Evolutionary conservation across 257 asterid species (phyloP).

Genomic region (Solanum pinnatisectum): DNA sequence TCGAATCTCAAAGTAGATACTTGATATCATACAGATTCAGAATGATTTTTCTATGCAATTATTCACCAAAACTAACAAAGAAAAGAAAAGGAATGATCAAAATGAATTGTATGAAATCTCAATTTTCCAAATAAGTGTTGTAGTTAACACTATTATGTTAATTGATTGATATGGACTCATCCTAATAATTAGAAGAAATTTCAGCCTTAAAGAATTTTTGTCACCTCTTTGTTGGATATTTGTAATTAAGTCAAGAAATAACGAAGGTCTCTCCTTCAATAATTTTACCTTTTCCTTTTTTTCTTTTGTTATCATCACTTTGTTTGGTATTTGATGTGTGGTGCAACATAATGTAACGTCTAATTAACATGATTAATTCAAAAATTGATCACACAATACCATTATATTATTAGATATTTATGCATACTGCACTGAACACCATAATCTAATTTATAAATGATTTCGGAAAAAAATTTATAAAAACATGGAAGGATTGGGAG

Average conservation of each 20-base stretch:
- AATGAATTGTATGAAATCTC: not conserved
- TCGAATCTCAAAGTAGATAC: too few species aligned
- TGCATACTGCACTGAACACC: not conserved
- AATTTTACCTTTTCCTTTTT: not conserved
- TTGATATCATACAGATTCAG: too few species aligned
- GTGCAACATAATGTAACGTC: not conserved
- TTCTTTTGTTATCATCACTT: not conserved
- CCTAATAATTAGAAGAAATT: not conserved
- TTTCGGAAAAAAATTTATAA: not conserved
- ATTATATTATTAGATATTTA: not conserved
- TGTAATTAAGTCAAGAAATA: not conserved
- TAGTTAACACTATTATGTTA: not conserved
- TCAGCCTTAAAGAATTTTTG: not conserved
- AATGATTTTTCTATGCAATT: too few species aligned
- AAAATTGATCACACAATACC: not conserved
- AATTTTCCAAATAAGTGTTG: not conserved
- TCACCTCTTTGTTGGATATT: not conserved
- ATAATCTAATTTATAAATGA: not conserved
- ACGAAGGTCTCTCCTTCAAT: not conserved
- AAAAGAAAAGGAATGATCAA: not conserved
- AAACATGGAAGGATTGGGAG: not conserved
- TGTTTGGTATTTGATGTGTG: not conserved
- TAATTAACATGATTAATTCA: not conserved
- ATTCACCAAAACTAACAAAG: not conserved
- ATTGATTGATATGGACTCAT: not conserved